Percentiles rank a stretch among this genome's conserved stretches.
These are phyloP conservation scores for Beauveria medogensis DNA, from an alignment of 2,329 filamentous ascomycete species.

Conservation along the genomic window DNA sequence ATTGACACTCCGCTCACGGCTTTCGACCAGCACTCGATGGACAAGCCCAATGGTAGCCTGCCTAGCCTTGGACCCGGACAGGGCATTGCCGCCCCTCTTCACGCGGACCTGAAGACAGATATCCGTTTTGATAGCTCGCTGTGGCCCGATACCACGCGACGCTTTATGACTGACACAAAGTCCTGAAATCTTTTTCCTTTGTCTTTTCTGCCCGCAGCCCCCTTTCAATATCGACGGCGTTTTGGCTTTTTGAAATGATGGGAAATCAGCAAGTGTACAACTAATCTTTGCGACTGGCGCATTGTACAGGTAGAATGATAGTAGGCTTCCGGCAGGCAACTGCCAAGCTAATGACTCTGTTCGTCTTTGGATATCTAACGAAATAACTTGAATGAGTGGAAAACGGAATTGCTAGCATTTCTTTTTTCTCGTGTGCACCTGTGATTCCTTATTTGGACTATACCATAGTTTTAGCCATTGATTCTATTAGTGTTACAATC, in stretches of 20 bases:
- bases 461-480: background rate
- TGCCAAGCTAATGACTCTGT: background rate
- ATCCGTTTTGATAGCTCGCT: constrained; percentile 5
- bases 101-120: background rate
- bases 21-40: background rate
- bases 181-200: background rate
- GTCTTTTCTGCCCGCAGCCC: background rate
- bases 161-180: constrained; percentile 5
- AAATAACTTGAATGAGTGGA: background rate
- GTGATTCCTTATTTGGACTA: background rate
- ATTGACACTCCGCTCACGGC: background rate
- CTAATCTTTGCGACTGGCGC: background rate
- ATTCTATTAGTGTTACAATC: background rate
- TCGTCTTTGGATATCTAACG: background rate
- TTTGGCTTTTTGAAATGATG: background rate
- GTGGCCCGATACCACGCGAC: constrained; percentile 5
- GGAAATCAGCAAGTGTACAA: background rate
- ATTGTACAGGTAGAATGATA: constrained; percentile 8
- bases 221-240: background rate
- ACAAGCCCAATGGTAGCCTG: background rate
- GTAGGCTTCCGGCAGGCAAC: background rate
- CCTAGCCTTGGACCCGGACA: background rate
- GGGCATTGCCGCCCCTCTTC: background rate
- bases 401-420: background rate
- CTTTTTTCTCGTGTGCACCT: background rate